Evolutionary conservation across 495 filamentous ascomycete genomes (phyloP).

Genomic region (Xylaria cubensis): DNA sequence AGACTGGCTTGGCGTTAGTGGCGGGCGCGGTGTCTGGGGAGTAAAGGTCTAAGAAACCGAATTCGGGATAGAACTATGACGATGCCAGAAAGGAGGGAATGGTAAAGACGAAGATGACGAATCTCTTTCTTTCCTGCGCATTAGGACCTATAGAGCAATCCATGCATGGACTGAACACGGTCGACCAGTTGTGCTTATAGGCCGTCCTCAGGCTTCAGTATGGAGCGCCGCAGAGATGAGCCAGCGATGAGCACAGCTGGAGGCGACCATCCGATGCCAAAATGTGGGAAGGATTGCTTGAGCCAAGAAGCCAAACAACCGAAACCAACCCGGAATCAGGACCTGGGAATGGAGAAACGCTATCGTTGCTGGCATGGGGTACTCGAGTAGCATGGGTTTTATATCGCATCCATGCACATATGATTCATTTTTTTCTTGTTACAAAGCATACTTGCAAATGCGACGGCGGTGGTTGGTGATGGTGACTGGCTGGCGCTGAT

Average conservation of each 20-base stretch:
- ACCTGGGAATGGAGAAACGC: neutral
- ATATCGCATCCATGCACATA: constrained; percentile 11
- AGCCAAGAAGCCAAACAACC: neutral
- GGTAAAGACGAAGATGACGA: neutral
- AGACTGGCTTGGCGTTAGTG: constrained; percentile 94
- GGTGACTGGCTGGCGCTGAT: constrained; percentile 1
- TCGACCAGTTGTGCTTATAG: neutral
- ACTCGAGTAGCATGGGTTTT: neutral
- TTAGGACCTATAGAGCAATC: neutral
- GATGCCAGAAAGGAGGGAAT: neutral
- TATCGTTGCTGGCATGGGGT: neutral
- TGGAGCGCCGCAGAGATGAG: neutral
- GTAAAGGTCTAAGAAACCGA: constrained; percentile 57
- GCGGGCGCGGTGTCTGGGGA: constrained; percentile 90
- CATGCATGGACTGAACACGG: neutral
- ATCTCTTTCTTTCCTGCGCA: neutral
- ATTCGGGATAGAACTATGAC: neutral
- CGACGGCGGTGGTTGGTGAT: neutral
- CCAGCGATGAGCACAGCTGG: neutral
- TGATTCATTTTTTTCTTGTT: neutral
- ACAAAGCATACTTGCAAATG: neutral
- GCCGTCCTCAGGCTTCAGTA: neutral
- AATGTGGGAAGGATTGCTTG: neutral
- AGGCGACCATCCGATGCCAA: neutral
- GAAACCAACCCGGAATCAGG: neutral